Percentiles rank a stretch among this genome's conserved stretches.
phyloP scores from a whole-genome alignment of 2,329 filamentous ascomycete species.

The Colletotrichum lini region DNA sequence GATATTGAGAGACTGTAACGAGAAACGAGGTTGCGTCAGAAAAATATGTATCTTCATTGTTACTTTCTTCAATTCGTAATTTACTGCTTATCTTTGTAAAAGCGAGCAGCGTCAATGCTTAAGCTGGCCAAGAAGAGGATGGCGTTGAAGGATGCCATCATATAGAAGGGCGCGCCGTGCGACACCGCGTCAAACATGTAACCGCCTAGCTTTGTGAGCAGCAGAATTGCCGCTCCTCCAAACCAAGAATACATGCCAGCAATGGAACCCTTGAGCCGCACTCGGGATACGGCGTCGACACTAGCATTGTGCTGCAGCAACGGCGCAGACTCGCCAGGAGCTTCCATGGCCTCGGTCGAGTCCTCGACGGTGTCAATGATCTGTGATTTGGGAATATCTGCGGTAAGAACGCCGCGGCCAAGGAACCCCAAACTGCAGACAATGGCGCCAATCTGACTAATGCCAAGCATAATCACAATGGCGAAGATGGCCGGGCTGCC shows the following conservation, averaged over 20 bases:
- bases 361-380: conserved; percentile 47
- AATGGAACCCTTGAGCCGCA: conserved; percentile 89
- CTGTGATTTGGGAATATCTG: conserved; percentile 55
- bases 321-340: conserved; percentile 59
- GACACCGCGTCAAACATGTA: conserved; percentile 84
- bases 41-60: conserved; percentile 4
- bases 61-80: background rate
- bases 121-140: conserved; percentile 74
- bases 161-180: conserved; percentile 87
- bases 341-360: conserved; percentile 47
- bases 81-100: conserved; percentile 48
- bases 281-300: conserved; percentile 59
- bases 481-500: conserved; percentile 80
- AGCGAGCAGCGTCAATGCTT: conserved; percentile 62
- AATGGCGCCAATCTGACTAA: conserved; percentile 96
- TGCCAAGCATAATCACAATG: conserved; percentile 84
- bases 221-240: conserved; percentile 88
- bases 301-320: conserved; percentile 51
- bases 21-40: background rate
- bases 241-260: conserved; percentile 94
- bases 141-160: conserved; percentile 92
- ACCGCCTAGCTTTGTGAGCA: conserved; percentile 93
- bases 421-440: conserved; percentile 95
- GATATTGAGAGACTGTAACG: background rate
- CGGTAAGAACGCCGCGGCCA: conserved; percentile 81